Conservation (phyloP, 2,329 filamentous ascomycete genomes). For the Leptosphaerulina australis region DNA sequence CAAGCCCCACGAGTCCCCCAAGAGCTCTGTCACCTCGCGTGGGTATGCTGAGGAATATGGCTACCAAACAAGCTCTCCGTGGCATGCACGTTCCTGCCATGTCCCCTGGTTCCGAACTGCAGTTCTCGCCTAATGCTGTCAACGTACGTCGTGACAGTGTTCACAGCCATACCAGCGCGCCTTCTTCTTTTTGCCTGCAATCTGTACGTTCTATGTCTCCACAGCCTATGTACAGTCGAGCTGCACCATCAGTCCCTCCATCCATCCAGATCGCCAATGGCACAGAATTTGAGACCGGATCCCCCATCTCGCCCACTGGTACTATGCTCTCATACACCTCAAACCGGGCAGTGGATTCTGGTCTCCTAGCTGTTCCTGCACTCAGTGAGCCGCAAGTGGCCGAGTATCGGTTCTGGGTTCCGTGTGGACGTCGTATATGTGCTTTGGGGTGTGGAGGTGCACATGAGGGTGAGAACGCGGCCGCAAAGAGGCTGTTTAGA, state of each 20-base stretch:
- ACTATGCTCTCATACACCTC: constrained; percentile 42
- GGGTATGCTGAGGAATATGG: constrained; percentile 36
- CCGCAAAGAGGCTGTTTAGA: constrained; percentile 41
- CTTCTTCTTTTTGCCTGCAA: background rate
- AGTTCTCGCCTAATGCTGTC: background rate
- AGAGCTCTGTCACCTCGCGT: constrained; percentile 30
- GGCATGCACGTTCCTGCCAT: background rate
- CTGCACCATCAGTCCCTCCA: constrained; percentile 1
- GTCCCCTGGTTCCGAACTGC: background rate
- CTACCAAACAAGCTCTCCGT: constrained; percentile 3
- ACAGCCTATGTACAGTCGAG: background rate
- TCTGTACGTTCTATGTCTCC: constrained; percentile 2
- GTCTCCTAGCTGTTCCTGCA: constrained; percentile 39
- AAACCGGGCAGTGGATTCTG: constrained; percentile 34
- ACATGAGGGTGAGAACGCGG: constrained; percentile 36
- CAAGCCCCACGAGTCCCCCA: constrained; percentile 28
- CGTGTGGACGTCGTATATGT: constrained; percentile 39
- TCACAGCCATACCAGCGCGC: background rate
- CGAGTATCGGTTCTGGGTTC: constrained; percentile 47
- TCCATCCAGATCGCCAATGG: constrained; percentile 41
- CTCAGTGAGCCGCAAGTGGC: constrained; percentile 43
- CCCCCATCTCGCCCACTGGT: constrained; percentile 35
- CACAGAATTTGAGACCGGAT: constrained; percentile 27
- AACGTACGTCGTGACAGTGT: constrained; percentile 4
- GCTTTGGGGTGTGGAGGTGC: constrained; percentile 41